Percentiles rank a stretch among this genome's conserved stretches.
Evolutionary conservation across 805 yeast species (phyloP).

Genomic region (Myxozyma mucilagina): DNA sequence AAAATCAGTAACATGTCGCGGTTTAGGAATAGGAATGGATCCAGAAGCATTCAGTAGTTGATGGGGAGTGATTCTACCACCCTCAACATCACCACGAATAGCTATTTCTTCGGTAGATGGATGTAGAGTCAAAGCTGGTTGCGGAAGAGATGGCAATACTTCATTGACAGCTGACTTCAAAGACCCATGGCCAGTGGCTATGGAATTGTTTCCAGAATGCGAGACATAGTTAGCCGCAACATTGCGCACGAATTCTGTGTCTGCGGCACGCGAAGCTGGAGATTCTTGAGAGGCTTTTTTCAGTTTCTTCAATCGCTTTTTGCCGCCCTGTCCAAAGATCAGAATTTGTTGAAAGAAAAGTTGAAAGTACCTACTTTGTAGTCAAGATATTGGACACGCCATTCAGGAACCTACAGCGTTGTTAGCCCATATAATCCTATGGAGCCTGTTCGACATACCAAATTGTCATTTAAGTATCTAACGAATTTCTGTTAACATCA

Average conservation of each 20-base stretch:
- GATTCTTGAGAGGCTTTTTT: not conserved
- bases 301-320: conserved; percentile 52
- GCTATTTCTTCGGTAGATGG: not conserved
- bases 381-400: conserved; percentile 47
- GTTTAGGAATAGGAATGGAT: conserved; percentile 17
- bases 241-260: not conserved
- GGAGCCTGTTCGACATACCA: conserved; percentile 28
- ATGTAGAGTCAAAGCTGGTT: not conserved
- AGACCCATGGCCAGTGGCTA: not conserved
- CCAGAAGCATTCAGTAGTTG: conserved; percentile 15
- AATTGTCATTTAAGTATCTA: conserved; percentile 38
- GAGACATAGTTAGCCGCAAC: not conserved
- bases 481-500: not conserved
- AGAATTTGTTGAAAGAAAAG: not conserved
- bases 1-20: not conserved
- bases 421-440: too few species aligned
- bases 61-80: conserved; percentile 23
- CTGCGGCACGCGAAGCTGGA: not conserved
- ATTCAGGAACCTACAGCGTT: conserved; percentile 47
- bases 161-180: not conserved
- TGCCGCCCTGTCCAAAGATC: conserved; percentile 44
- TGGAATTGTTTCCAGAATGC: not conserved
- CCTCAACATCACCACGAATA: not conserved
- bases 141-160: not conserved
- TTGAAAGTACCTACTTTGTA: conserved; percentile 37